Evolutionary conservation across 306 rosid species (phyloP).

Genomic region (Abrus precatorius): DNA sequence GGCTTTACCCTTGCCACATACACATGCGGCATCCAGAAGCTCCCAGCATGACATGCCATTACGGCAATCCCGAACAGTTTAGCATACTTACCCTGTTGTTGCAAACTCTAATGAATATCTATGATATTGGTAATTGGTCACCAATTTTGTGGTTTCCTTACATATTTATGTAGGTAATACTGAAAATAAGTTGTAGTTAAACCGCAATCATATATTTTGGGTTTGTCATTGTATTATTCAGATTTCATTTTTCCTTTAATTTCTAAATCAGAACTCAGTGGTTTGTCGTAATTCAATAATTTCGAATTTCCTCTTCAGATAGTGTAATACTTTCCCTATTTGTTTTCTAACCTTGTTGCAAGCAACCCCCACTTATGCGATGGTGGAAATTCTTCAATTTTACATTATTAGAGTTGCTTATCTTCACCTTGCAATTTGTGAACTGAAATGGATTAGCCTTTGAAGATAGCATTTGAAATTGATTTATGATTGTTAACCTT

Average conservation of each 20-base stretch:
- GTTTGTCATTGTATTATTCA: conserved; percentile 4
- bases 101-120: conserved; percentile 30
- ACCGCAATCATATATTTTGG: conserved; percentile 16
- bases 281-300: conserved; percentile 11
- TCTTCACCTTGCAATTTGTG: neutral
- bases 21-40: conserved; percentile 52
- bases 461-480: neutral
- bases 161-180: conserved; percentile 31
- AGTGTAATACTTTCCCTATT: neutral
- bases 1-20: conserved; percentile 72
- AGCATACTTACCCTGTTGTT: conserved; percentile 23
- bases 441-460: neutral
- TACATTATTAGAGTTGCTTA: neutral
- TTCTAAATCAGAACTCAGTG: neutral
- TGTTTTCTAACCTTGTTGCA: conserved; percentile 22
- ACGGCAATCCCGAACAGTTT: conserved; percentile 38
- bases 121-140: conserved; percentile 28
- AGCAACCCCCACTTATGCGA: conserved; percentile 8
- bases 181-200: neutral
- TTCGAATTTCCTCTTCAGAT: conserved; percentile 2
- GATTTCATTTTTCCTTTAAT: conserved; percentile 10
- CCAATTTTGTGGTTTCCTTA: conserved; percentile 41
- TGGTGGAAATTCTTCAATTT: neutral
- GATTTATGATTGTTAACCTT: neutral
- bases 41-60: conserved; percentile 46